A percentile compares a stretch with the other conserved stretches of the same genome.
Evolutionary conservation across 495 filamentous ascomycete genomes (phyloP).

Genomic region (Evansstolkia leycettana): DNA sequence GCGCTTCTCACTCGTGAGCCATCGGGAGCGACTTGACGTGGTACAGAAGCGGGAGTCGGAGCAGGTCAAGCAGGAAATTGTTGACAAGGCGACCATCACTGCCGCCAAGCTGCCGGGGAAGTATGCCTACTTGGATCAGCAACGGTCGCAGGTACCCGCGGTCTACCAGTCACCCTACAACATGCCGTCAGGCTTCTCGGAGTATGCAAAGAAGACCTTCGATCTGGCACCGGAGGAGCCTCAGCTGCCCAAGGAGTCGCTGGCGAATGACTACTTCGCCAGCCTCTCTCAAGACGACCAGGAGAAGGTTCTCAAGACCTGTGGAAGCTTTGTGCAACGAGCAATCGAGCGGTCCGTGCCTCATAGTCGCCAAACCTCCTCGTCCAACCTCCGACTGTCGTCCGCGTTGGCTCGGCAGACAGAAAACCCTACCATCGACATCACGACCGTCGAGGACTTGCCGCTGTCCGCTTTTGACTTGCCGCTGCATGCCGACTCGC

Average conservation of each 20-base stretch:
- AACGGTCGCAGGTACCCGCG: conserved; percentile 27
- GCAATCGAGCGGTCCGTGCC: conserved; percentile 28
- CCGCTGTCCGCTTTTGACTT: conserved; percentile 29
- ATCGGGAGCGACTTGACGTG: conserved; percentile 34
- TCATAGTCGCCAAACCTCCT: conserved; percentile 33
- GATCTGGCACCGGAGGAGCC: conserved; percentile 24
- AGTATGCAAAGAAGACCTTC: conserved; percentile 31
- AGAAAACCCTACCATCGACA: conserved; percentile 35
- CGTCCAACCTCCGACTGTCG: conserved; percentile 31
- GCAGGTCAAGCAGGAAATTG: conserved; percentile 22
- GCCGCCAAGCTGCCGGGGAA: conserved; percentile 27
- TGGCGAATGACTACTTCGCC: conserved; percentile 35
- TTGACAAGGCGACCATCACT: conserved; percentile 19
- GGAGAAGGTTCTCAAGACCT: conserved; percentile 35
- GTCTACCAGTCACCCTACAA: conserved; percentile 39
- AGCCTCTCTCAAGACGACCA: conserved; percentile 27
- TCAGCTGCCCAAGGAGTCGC: conserved; percentile 26
- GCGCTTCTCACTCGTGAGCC: conserved; percentile 33
- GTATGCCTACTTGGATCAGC: conserved; percentile 34
- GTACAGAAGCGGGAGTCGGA: conserved; percentile 34
- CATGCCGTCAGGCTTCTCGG: conserved; percentile 33
- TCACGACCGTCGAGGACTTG: conserved; percentile 33
- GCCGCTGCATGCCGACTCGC: conserved; percentile 34
- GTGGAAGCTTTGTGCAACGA: conserved; percentile 35
- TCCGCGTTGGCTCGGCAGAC: conserved; percentile 34